Evolutionary conservation across 306 rosid genomes (phyloP).

Genomic region (Mimosa pudica): DNA sequence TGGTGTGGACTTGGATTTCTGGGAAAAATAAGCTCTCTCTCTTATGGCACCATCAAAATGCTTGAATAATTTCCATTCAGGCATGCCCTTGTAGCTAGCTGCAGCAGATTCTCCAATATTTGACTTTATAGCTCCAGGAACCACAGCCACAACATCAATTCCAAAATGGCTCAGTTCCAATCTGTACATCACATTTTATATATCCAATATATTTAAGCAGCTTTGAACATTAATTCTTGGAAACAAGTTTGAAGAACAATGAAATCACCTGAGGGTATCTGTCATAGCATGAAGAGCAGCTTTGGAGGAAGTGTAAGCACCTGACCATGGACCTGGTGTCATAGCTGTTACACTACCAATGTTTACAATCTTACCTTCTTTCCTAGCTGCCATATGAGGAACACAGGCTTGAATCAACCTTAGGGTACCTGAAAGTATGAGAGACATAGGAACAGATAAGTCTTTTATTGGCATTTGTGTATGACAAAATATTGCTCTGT

Average conservation of each 20-base stretch:
- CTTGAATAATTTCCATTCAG: constrained; percentile 68
- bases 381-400: constrained; percentile 83
- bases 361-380: constrained; percentile 79
- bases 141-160: constrained; percentile 77
- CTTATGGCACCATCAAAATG: constrained; percentile 66
- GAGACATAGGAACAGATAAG: neutral
- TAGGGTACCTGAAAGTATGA: constrained; percentile 54
- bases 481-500: neutral
- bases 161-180: constrained; percentile 74
- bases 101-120: constrained; percentile 64
- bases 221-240: neutral
- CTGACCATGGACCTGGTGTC: constrained; percentile 87
- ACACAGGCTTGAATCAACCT: constrained; percentile 84
- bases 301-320: constrained; percentile 73
- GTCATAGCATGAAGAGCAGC: constrained; percentile 79
- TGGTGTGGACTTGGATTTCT: constrained; percentile 59
- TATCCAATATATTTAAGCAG: neutral
- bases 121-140: constrained; percentile 78
- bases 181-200: constrained; percentile 36
- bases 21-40: constrained; percentile 59
- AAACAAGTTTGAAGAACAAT: neutral
- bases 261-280: constrained; percentile 59
- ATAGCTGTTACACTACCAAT: constrained; percentile 67
- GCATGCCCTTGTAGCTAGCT: constrained; percentile 60
- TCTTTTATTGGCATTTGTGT: neutral